Base-by-base conservation (phyloP, 768 basidiomycete genomes). In the Cyclocybe aegerita region DNA sequence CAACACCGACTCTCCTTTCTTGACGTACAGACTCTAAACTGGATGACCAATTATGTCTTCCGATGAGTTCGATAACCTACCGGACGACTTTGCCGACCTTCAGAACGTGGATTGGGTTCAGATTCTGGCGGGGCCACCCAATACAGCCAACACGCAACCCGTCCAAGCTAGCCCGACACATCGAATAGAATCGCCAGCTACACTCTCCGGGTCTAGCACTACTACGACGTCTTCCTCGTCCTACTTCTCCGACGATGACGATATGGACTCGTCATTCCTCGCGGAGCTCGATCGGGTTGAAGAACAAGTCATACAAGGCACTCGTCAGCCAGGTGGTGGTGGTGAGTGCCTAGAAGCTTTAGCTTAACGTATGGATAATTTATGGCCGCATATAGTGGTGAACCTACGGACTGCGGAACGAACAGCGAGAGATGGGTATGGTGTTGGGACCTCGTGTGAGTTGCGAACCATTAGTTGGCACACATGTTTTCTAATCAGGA, bases 1-100 rank as follows among this genome's bases (percentile, higher is more conserved):
- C 23, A 23, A 23, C 23, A 23, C 23, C 23, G 23, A 3, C 5
- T 5, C 5, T 5, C 23, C 23, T 23, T 3, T 23, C 23, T 5
- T 23, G 23, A 23, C 23, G 23, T 23, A 23, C 23, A 23, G 23
- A 23, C 5, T 23, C 23, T 23, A 5, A 5, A 23, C 23, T 23
- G 23, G 5, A 23, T 23, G 23, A 23, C 4, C 23, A 5, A 23
- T 23, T 23, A 71, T 73, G 67, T 70, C 71, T 29, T 70, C 70
- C 48, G 80, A 85, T 58, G 77, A 82, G 48, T 87, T 78, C 49
- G 80, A 80, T 55, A 57, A 64, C 45, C 50, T 82, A 31, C 76
- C 75, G 0, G 83, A 85, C 58, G 75, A 78, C 16, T 79, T 84
- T 50, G 74, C 74, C 3, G 75, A 73, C 11, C 39, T 82, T 15